Conservation (phyloP, 305 asterid species). For the Plantago coronopus region DNA sequence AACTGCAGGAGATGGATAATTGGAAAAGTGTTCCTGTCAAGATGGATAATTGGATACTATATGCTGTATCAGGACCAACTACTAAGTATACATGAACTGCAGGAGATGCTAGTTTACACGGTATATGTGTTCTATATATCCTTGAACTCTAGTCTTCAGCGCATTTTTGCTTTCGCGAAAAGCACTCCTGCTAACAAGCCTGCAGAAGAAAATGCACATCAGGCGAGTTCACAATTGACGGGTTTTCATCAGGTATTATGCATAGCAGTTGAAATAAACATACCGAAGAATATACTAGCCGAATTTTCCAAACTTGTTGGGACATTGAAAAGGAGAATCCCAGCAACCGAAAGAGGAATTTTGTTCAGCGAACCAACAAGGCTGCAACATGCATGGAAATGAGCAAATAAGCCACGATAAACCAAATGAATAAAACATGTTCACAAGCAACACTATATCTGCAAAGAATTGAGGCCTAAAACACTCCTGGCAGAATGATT, state of each 20-base stretch:
- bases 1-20: constrained; percentile 6
- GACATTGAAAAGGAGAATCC: constrained; percentile 78
- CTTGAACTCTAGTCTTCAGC: constrained; percentile 39
- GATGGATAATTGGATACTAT: too few relatives aligned
- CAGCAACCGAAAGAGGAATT: constrained; percentile 88
- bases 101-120: constrained; percentile 7
- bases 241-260: neutral
- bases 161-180: constrained; percentile 85
- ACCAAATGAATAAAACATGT: constrained; percentile 3
- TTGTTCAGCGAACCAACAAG: constrained; percentile 93
- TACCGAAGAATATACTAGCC: constrained; percentile 82
- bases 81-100: constrained; percentile 1
- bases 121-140: constrained; percentile 8
- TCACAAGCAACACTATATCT: too few relatives aligned
- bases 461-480: too few relatives aligned
- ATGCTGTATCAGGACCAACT: neutral
- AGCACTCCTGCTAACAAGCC: constrained; percentile 89
- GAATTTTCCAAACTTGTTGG: constrained; percentile 82
- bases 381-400: constrained; percentile 36
- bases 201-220: constrained; percentile 26
- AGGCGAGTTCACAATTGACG: too few relatives aligned
- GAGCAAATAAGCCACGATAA: neutral
- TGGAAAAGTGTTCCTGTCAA: too few relatives aligned
- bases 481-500: too few relatives aligned
- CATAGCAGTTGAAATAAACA: constrained; percentile 14